Evolutionary conservation across 495 filamentous ascomycete genomes (phyloP).

Genomic region (Apiosordaria backusii): DNA sequence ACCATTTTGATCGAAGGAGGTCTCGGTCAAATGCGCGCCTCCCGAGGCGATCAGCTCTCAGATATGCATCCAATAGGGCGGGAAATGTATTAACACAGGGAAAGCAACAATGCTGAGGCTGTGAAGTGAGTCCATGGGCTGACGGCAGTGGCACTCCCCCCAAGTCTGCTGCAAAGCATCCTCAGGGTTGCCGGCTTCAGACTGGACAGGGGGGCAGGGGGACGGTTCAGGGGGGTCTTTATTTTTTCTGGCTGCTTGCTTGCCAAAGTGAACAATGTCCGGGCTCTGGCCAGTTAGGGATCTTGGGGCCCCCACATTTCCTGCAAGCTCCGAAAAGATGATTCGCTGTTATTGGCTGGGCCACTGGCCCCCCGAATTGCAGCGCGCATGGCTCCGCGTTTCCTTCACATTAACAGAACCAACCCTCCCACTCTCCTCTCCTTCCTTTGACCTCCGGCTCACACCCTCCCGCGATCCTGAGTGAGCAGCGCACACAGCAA

Average conservation of each 20-base stretch:
- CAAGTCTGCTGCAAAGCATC: too few relatives aligned
- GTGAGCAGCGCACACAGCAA: constrained; percentile 17
- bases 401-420: constrained; percentile 36
- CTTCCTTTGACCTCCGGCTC: constrained; percentile 29
- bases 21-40: constrained; percentile 3
- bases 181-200: neutral
- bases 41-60: neutral
- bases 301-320: constrained; percentile 22
- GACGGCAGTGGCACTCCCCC: too few relatives aligned
- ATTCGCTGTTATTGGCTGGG: constrained; percentile 17
- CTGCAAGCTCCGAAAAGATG: constrained; percentile 6
- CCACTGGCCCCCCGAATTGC: constrained; percentile 27
- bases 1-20: neutral
- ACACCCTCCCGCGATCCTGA: constrained; percentile 23
- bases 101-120: neutral
- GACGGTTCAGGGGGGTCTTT: neutral
- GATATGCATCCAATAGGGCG: neutral
- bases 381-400: constrained; percentile 27
- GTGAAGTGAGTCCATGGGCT: neutral
- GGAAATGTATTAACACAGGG: neutral
- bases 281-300: constrained; percentile 25
- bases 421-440: constrained; percentile 31
- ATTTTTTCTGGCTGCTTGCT: constrained; percentile 7
- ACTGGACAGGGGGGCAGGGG: neutral
- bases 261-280: constrained; percentile 11